Evolutionary conservation across 2,329 filamentous ascomycete genomes (phyloP), one percentile per base, ranked within the genome.

Genomic region (Zymoseptoria brevis): DNA sequence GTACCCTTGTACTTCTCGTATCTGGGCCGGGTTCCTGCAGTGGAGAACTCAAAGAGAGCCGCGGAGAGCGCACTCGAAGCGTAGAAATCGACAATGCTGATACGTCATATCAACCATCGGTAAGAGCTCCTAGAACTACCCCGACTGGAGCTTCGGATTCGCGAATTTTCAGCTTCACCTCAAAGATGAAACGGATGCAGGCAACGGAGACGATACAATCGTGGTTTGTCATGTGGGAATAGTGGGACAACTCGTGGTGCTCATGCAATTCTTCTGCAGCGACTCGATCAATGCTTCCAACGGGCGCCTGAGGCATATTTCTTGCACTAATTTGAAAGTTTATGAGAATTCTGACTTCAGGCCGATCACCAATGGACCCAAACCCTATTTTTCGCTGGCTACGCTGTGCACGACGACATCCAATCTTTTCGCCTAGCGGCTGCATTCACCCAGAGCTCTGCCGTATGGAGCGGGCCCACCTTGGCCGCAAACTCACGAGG

Each of bases 391-490:
- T 7, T n/a, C n/a, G 6, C 35, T 16, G 35, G 13, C 35, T 45
- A 16, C 35, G 35, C 35, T 16, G 35, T n/a, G 16, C 35, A 45
- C 5, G 13, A 45, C 35, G 35, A 45, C 35, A n/a, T 45, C 35
- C 35, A 41, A 45, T 45, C 35, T 45, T 45, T 45, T n/a, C 35
- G 35, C 13, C 35, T 45, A 45, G 35, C 13, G 35, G 35, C 4
- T n/a, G 13, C 35, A 45, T n/a, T n/a, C 35, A 16, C 35, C 16
- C 35, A n/a, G 13, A 16, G 35, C 35, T 45, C 35, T 45, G 16
- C 35, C 35, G 35, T 7, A n/a, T 50, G 56, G 53, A 57, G 56
- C 56, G 56, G 56, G 56, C 56, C 56, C 56, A 57, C 56, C 50
- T 35, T 45, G 16, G n/a, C 51, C 19, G 50, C 8, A 54, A 24